phyloP scores from a whole-genome alignment of 1,139 yeast species.

The Diutina ranongensis region DNA sequence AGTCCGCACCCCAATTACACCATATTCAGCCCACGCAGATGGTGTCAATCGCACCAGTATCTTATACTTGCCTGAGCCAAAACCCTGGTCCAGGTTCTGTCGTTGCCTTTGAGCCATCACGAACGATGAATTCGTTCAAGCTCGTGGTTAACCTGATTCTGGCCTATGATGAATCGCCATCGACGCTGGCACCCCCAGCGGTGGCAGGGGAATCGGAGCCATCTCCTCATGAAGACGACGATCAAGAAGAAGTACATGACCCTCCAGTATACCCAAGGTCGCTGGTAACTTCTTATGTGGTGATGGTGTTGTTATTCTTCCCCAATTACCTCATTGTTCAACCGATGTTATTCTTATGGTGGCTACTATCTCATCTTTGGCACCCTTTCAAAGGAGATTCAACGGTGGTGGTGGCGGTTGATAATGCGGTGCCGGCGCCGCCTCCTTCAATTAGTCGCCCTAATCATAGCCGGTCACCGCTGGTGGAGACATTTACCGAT shows the following conservation, averaged over 20 bases:
- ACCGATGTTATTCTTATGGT: constrained; percentile 33
- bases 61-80: neutral
- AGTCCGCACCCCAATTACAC: neutral
- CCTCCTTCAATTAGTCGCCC: neutral
- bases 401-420: neutral
- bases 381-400: neutral
- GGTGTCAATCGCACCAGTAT: neutral
- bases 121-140: constrained; percentile 11
- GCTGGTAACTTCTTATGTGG: neutral
- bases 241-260: neutral
- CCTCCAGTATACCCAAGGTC: neutral
- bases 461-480: neutral
- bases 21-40: neutral
- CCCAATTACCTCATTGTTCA: constrained; percentile 31
- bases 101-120: neutral
- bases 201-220: neutral
- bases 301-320: constrained; percentile 9
- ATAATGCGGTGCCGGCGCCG: neutral
- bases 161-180: constrained; percentile 6
- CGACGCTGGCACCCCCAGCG: neutral
- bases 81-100: neutral
- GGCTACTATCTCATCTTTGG: neutral
- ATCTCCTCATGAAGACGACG: neutral
- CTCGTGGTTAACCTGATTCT: constrained; percentile 10
- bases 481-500: neutral